Conservation (phyloP, 441 rosid species). For the Manihot esculenta region DNA sequence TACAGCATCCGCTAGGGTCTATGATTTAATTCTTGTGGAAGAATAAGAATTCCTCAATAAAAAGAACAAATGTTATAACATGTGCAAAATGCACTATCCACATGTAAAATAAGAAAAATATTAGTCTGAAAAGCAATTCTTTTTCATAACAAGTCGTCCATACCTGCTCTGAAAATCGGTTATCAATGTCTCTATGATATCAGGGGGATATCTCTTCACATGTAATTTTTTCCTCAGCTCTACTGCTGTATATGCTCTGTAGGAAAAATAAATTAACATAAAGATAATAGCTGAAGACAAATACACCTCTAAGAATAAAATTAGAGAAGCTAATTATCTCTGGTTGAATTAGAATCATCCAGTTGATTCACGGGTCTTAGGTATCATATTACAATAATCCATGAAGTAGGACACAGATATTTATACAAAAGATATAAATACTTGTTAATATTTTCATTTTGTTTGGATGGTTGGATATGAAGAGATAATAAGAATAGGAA, state of each 20-base stretch:
- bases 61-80: neutral
- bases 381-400: slow-evolving; percentile 2
- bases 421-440: neutral
- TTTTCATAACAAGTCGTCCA: slow-evolving; percentile 23
- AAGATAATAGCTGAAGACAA: neutral
- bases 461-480: neutral
- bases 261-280: slow-evolving; percentile 18
- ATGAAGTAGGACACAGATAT: neutral
- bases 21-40: neutral
- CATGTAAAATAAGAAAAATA: neutral
- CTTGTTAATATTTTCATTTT: neutral
- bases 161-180: slow-evolving; percentile 63
- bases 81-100: neutral
- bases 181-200: slow-evolving; percentile 49
- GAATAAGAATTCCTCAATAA: slow-evolving; percentile 3
- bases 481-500: neutral
- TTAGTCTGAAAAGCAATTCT: neutral
- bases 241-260: slow-evolving; percentile 63
- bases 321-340: neutral
- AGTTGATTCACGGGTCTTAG: neutral
- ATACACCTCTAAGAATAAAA: neutral
- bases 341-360: neutral
- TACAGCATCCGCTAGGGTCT: neutral
- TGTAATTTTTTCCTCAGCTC: slow-evolving; percentile 74
- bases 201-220: slow-evolving; percentile 52